phyloP scores from a whole-genome alignment of 2,329 filamentous ascomycete genomes.

The Coniochaeta ligniaria region DNA sequence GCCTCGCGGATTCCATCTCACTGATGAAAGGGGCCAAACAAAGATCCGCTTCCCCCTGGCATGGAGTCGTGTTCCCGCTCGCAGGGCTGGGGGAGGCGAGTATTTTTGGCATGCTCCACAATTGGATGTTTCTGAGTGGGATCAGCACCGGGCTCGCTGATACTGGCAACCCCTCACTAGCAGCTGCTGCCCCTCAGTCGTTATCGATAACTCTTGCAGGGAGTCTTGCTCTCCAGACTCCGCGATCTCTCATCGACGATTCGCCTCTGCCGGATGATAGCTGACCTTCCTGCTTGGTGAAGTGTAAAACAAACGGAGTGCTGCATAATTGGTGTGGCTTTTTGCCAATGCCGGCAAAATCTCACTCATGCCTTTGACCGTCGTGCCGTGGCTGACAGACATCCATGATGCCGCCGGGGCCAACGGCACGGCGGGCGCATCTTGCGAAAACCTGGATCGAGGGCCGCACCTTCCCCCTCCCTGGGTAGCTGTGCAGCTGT shows the following conservation, averaged over 20 bases:
- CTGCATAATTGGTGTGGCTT: constrained; percentile 19
- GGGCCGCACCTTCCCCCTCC: constrained; percentile 6
- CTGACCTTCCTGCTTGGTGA: constrained; percentile 6
- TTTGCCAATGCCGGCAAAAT: constrained; percentile 23
- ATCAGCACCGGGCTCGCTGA: constrained; percentile 5
- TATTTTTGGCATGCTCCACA: not conserved
- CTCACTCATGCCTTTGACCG: constrained; percentile 10
- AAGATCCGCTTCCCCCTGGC: not conserved
- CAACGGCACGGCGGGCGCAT: constrained; percentile 8
- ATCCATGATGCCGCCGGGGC: constrained; percentile 6
- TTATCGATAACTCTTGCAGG: constrained; percentile 5
- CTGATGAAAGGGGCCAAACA: not conserved
- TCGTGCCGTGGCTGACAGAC: constrained; percentile 5
- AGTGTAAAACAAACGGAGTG: constrained; percentile 5
- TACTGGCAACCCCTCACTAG: not conserved
- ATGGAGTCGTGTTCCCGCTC: not conserved
- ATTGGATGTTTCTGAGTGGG: not conserved
- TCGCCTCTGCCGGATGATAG: not conserved
- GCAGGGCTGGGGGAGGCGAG: not conserved
- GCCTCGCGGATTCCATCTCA: not conserved
- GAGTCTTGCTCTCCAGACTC: not conserved
- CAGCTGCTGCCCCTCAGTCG: constrained; percentile 1
- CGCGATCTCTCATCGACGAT: constrained; percentile 2
- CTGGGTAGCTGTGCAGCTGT: constrained; percentile 5
- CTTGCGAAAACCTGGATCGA: constrained; percentile 16